These are phyloP conservation scores for Prorocentrum cordatum DNA, from an alignment of 169 alveolate genomes.

Conservation along the genomic window DNA sequence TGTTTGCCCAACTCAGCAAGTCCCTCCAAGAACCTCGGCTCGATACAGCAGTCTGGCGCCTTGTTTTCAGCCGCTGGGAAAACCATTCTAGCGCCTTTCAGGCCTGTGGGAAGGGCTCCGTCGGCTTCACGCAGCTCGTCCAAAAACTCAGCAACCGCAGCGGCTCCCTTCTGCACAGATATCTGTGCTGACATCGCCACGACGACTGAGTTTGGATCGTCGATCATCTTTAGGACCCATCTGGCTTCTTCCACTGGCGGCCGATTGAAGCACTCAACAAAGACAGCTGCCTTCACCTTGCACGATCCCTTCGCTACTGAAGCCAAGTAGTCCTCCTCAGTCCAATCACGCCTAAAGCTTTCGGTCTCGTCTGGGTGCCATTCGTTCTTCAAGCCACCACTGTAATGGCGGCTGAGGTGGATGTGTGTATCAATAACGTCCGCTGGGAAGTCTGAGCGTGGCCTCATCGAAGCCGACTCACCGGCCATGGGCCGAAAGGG, in stretches of 20 bases:
- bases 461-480: too few species aligned
- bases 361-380: constrained; percentile 27
- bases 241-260: constrained; percentile 34
- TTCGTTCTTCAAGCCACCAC: constrained; percentile 13
- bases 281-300: background rate
- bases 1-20: background rate
- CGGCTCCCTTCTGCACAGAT: constrained; percentile 10
- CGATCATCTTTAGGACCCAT: constrained; percentile 26
- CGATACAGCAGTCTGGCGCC: constrained; percentile 41
- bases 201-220: background rate
- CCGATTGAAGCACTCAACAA: constrained; percentile 33
- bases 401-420: constrained; percentile 45
- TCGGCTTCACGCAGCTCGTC: background rate
- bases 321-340: constrained; percentile 2
- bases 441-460: too few species aligned
- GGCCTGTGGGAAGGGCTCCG: constrained; percentile 26
- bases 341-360: background rate
- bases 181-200: constrained; percentile 16
- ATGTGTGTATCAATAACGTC: constrained; percentile 34
- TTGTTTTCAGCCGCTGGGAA: constrained; percentile 26
- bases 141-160: background rate
- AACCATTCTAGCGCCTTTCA: constrained; percentile 39
- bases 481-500: too few species aligned
- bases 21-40: constrained; percentile 17
- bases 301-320: background rate